These are phyloP conservation scores for Phallus indusiatus DNA, from an alignment of 768 basidiomycete species.

Conservation along the genomic window DNA sequence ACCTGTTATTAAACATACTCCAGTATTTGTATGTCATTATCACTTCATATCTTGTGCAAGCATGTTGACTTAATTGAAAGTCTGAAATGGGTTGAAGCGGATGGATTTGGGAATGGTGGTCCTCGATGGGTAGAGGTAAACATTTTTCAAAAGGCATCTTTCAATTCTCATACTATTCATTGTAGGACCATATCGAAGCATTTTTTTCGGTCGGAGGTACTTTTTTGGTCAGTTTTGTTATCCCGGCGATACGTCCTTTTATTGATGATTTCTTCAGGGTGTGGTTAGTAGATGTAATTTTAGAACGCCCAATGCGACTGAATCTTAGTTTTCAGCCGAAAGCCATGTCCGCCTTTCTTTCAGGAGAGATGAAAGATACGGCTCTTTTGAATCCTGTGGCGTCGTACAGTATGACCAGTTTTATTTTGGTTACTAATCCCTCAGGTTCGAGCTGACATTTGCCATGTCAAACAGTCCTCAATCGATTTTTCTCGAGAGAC, in stretches of 20 bases:
- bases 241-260: background rate
- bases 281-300: conserved; percentile 41
- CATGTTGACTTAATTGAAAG: conserved; percentile 27
- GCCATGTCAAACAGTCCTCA: conserved; percentile 46
- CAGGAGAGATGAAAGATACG: conserved; percentile 93
- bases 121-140: conserved; percentile 83
- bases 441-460: conserved; percentile 14
- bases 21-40: conserved; percentile 74
- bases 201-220: conserved; percentile 82
- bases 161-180: conserved; percentile 1
- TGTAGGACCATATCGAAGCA: conserved; percentile 73
- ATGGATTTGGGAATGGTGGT: conserved; percentile 72
- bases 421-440: background rate
- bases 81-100: conserved; percentile 95
- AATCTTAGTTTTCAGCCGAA: conserved; percentile 47
- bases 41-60: background rate
- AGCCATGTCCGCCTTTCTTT: conserved; percentile 90
- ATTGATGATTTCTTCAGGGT: conserved; percentile 35
- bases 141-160: background rate
- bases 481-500: conserved; percentile 81
- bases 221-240: conserved; percentile 48
- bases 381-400: conserved; percentile 78
- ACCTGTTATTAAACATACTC: background rate
- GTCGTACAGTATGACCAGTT: conserved; percentile 45
- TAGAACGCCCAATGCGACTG: background rate